Base-by-base conservation (phyloP, 768 basidiomycete genomes). In the Zangia roseola region DNA sequence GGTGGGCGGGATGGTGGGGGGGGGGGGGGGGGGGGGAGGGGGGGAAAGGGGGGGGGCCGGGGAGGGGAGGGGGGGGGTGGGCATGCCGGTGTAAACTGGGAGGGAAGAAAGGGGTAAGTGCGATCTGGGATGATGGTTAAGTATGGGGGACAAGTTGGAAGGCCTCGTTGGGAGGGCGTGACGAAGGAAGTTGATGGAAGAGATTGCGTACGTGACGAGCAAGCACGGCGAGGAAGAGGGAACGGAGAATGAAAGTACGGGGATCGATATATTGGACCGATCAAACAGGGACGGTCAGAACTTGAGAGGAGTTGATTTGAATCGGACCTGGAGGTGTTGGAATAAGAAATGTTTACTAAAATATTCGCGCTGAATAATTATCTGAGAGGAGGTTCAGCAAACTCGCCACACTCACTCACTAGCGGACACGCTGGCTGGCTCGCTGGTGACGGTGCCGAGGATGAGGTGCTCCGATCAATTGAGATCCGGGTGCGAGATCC, bases 1-100 rank as follows among this genome's bases (percentile, higher is more conserved):
- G 60, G 62, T 25, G 63, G 33, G 10, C 67, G 30, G 30, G 72
- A n/a, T n/a, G n/a, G n/a, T 81, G 52, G 83, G 85, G 28, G 79
- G 63, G 36, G 57, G 26, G 49, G 60, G 62, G 28, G 63, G 33
- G 10, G 68, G 30, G 30, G 72, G 71, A 72, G 78, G 74, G 60
- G 69, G 35, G 42, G 65, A 0, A 26, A 63, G 63, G 57, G 59
- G 58, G 45, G 55, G 43, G 40, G 63, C 50, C 48, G 67, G 61
- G 55, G 57, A 52, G 10, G 57, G 60, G 47, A 60, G 53, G 44
- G 71, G 54, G 35, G 58, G 52, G 50, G 60, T 43, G 50, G 65
- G 59, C 53, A 68, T 59, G 57, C 63, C 46, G 47, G 65, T 52
- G 64, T 69, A 64, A 54, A 48, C 56, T 68, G 68, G 56, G 60